Base-by-base conservation (phyloP, 495 filamentous ascomycete genomes). In the Talaromyces proteolyticus region DNA sequence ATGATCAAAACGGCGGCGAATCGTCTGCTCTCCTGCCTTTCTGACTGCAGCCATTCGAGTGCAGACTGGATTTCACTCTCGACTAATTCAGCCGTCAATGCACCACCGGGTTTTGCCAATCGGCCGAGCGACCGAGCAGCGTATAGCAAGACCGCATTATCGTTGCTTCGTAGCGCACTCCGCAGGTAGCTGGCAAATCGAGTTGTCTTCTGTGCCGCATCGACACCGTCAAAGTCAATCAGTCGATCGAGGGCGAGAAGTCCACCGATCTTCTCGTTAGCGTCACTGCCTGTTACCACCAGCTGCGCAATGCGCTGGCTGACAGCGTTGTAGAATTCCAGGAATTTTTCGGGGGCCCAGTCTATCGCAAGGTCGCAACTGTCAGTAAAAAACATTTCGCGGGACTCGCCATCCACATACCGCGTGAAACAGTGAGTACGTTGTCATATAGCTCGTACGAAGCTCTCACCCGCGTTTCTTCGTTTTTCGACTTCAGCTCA, bases 41-140 rank as follows among this genome's bases (percentile, higher is more conserved):
- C 94, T n/a, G 87, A 86, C 58, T 96, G 92, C 42, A 99, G 75
- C 87, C 88, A 96, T 70, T 99, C 93, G 37, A 97, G 70, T 0
- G 93, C 91, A 7, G 88, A 87, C 60, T 95, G 91, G 38, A 97
- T 89, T 63, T 99, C 94, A 51, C 90, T 88, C 57, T 99, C 93
- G 37, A 99, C 94, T 38, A 99, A 72, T 68, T 97, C 94, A 2
- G 93, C 93, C 34, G 94, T 95, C 46, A 99, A 75, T 34, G 93
- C 91, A 40, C 93, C 93, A 40, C 93, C 94, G 2, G 93, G 94
- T 53, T 84, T 83, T 52, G 92, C 94, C 42, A 99, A 78, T 56
- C 86, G 86, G 25, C 93, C 94, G 19, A 99, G 73, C 10, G 90
- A 91, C 55, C 84, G 79, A 40, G 93, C 90, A 12, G 93, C 94